phyloP scores from a whole-genome alignment of 306 rosid genomes.

The Castanea crenata region DNA sequence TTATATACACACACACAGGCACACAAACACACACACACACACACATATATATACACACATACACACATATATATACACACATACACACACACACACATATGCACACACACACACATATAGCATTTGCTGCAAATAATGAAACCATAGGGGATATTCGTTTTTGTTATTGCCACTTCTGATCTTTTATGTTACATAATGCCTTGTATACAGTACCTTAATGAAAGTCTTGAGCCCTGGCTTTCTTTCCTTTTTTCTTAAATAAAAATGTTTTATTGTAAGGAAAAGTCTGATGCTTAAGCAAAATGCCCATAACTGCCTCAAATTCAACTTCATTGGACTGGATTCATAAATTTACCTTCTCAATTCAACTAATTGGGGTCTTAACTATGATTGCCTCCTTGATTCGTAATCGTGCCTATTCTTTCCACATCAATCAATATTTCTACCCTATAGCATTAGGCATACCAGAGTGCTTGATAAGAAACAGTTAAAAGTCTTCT shows the following conservation, averaged over 20 bases:
- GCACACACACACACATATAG: too few species aligned
- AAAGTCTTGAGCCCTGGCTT: background rate
- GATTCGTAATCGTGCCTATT: background rate
- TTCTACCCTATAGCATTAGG: background rate
- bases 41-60: too few species aligned
- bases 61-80: too few species aligned
- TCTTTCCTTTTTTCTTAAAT: background rate
- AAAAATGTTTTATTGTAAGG: background rate
- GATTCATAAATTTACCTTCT: background rate
- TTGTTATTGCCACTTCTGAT: background rate
- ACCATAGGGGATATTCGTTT: background rate
- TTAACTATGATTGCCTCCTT: background rate
- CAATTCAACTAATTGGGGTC: background rate
- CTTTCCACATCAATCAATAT: background rate
- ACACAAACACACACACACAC: too few species aligned
- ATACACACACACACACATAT: too few species aligned
- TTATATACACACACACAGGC: background rate
- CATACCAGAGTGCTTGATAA: background rate
- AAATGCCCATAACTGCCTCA: background rate
- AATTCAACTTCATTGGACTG: background rate
- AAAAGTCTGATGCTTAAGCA: background rate
- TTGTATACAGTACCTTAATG: background rate
- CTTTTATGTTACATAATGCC: background rate
- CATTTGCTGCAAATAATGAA: background rate
- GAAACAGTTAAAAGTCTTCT: background rate